Percentiles rank a stretch among this genome's conserved stretches.
Evolutionary conservation across 2,329 filamentous ascomycete genomes (phyloP).

Genomic region (Acrodontium crateriforme): DNA sequence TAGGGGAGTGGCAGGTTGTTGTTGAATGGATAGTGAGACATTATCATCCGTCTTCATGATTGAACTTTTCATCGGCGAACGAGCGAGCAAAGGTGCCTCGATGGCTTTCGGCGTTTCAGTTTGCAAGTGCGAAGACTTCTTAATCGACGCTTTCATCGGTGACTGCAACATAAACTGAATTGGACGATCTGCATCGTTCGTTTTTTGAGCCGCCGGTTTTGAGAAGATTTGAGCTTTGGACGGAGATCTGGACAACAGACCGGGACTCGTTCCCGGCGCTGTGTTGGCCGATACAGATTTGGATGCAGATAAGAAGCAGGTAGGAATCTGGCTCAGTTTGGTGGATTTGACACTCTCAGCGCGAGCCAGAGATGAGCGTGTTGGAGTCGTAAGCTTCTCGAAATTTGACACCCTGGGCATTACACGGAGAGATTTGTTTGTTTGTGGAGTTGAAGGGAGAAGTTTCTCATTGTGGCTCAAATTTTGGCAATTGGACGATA

Average conservation of each 20-base stretch:
- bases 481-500: conserved; percentile 48
- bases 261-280: too few relatives aligned
- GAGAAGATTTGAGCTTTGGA: too few relatives aligned
- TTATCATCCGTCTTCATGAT: not conserved
- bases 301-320: too few relatives aligned
- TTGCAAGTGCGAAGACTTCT: conserved; percentile 9
- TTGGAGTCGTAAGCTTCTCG: conserved; percentile 57
- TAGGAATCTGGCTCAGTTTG: conserved; percentile 23
- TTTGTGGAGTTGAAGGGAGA: conserved; percentile 32
- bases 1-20: conserved; percentile 10
- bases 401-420: conserved; percentile 36
- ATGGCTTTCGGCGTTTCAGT: conserved; percentile 1
- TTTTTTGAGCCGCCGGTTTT: too few relatives aligned
- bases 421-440: conserved; percentile 34
- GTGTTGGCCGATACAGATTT: too few relatives aligned
- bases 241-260: too few relatives aligned
- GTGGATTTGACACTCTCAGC: conserved; percentile 37
- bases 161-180: too few relatives aligned
- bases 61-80: conserved; percentile 6
- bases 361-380: conserved; percentile 58
- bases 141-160: conserved; percentile 4
- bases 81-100: conserved; percentile 2
- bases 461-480: conserved; percentile 33
- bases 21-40: conserved; percentile 2
- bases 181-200: too few relatives aligned